These are phyloP conservation scores for Syzygium malaccense DNA, from an alignment of 441 rosid species.

Conservation along the genomic window DNA sequence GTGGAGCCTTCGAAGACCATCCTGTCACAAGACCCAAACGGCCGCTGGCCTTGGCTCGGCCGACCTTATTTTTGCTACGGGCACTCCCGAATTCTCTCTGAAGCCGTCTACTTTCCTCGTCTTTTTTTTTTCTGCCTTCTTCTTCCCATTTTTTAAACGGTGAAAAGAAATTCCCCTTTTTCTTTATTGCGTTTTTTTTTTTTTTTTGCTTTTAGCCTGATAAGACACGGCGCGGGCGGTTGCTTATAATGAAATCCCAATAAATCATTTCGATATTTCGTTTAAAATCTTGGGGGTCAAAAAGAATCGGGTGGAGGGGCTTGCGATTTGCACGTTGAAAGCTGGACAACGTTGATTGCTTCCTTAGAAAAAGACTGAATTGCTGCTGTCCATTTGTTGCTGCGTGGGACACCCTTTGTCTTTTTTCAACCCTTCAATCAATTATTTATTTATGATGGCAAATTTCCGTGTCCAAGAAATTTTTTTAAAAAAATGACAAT, in stretches of 20 bases:
- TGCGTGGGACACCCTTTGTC: conserved; percentile 16
- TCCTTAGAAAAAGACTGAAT: neutral
- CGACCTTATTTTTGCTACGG: neutral
- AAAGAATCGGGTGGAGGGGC: neutral
- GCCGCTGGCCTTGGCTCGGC: neutral
- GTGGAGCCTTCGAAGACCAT: neutral
- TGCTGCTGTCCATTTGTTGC: neutral
- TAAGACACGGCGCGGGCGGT: neutral
- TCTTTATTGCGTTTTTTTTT: neutral
- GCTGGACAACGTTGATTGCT: neutral
- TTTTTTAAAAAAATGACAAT: no score
- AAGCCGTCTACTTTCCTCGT: neutral
- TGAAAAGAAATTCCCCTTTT: neutral
- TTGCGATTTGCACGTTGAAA: conserved; percentile 17
- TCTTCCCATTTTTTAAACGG: neutral
- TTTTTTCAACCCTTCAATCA: neutral
- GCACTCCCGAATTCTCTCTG: neutral
- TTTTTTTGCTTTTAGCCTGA: neutral
- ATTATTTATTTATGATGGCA: neutral
- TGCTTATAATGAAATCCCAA: neutral
- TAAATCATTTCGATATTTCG: no score
- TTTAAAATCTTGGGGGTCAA: neutral
- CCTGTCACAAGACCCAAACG: neutral
- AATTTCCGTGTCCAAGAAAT: neutral
- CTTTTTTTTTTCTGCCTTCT: neutral